Base-by-base conservation (phyloP, 805 yeast species). In the Brettanomyces anomalus region DNA sequence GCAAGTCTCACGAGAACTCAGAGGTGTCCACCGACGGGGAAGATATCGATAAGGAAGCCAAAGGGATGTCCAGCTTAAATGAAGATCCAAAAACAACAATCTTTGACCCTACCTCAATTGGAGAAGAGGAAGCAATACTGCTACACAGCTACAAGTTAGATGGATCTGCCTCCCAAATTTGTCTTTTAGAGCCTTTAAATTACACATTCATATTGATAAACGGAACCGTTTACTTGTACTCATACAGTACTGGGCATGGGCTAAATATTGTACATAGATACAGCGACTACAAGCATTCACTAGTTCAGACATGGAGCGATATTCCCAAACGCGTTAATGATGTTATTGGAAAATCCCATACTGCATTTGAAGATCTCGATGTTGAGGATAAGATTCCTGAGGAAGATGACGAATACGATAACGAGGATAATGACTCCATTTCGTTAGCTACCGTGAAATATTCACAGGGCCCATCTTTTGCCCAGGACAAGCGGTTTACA, bases 221-320 rank as follows among this genome's bases (percentile, higher is more conserved):
- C 32, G 50, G 52, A 11, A 38, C 56, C 3, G 65, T 67, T 14
- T 47, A 56, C 33, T 52, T 68, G 11, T 58, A 52, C 45, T 62
- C 56, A 38, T 41, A 58, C 35, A 19, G 8, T 20, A 58, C 56
- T 17, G 53, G 62, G 4, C 57, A 56, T 26, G 45, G 48, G 7
- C 5, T 37, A 13, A 24, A 28, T n/a, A 45, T 54, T 16, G 53
- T 60, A 30, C 64, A 64, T 37, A 50, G 49, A 1, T 54, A 68
- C 33, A 54, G 53, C 20, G 58, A 64, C 35, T 57, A 64, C 13
- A 61, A 60, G 33, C 65, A 66, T 39, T 53, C 61, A 16, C 40
- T 54, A 15, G 40, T 58, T 33, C 50, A 51, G 35, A 44, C 60
- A 2, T 58, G 56, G 55, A 47, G 52, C 11, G 56, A 50, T 36